Evolutionary conservation across 768 basidiomycete species (phyloP).

Genomic region (Mrakia blollopis): DNA sequence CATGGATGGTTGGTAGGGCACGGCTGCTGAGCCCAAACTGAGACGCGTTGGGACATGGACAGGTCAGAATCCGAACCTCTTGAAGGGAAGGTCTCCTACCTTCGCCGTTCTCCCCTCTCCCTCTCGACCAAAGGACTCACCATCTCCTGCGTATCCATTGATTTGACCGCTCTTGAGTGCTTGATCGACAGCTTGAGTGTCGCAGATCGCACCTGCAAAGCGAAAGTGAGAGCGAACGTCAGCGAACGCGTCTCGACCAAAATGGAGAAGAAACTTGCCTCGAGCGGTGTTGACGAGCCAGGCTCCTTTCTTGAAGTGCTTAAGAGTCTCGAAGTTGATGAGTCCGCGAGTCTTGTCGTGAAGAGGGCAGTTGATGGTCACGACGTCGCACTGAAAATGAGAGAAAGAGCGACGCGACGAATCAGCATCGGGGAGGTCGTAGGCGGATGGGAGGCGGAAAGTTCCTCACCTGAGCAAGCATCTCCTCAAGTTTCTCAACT

Average conservation of each 20-base stretch:
- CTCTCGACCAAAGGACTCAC: constrained; percentile 15
- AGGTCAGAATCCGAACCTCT: neutral
- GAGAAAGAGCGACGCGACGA: constrained; percentile 36
- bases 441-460: constrained; percentile 40
- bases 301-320: constrained; percentile 81
- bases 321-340: constrained; percentile 72
- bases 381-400: constrained; percentile 59
- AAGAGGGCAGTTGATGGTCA: constrained; percentile 61
- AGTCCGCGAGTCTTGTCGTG: constrained; percentile 78
- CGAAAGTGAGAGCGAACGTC: constrained; percentile 51
- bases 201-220: constrained; percentile 68
- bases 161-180: constrained; percentile 74
- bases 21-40: constrained; percentile 80
- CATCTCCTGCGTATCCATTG: constrained; percentile 48
- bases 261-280: neutral
- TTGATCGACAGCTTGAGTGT: constrained; percentile 70
- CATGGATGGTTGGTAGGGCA: constrained; percentile 80
- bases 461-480: constrained; percentile 39
- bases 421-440: neutral
- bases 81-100: neutral
- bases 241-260: too few relatives aligned
- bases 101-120: too few relatives aligned
- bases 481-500: constrained; percentile 73
- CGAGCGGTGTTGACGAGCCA: constrained; percentile 80
- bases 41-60: too few relatives aligned